Base-by-base conservation (phyloP, 2,329 filamentous ascomycete genomes). In the Venturia nashicola region DNA sequence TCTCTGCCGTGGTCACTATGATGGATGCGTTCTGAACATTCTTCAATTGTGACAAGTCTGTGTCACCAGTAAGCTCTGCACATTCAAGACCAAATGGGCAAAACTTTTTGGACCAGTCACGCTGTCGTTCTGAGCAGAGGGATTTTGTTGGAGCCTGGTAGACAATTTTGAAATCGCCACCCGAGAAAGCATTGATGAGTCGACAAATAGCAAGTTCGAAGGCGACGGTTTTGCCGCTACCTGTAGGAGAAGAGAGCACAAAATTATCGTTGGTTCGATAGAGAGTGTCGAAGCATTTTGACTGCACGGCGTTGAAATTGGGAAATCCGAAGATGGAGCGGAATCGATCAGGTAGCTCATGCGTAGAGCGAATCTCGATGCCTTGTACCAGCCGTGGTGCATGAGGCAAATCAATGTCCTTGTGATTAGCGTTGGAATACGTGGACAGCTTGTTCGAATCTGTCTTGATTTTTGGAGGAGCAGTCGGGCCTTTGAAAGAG, bases 121-220 rank as follows among this genome's bases (percentile, higher is more conserved):
- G 82, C 61, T 87, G 82, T 44, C 89, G 79, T 71, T 96, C 90
- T 0, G 87, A 82, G 70, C 90, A 96, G 0, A 95, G 78, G 0
- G 90, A 89, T 68, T 94, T 95, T 0, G 89, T 93, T 0, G 90
- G 91, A 12, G 90, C 90, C 74, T 90, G 88, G 69, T 95, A 96
- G 3, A 95, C 82, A 54, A 93, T 85, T 72, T 95, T 95, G 79
- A 87, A 91, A 59, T 86, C 78, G 71, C 75, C 84, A 69, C 75
- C 82, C 70, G 73, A 79, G 59, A 82, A 78, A 5, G 76, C 78
- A 43, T 80, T 79, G 34, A 89, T 78, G 2, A 92, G 78, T 65
- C 84, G 85, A 74, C 89, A 93, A 43, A 96, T 89, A 3, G 90
- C 90, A 57, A 96, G 79, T 73, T 96, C 91, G 67, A 95, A 81